Evolutionary conservation across 371 early-diverging fungal genomes (phyloP), one percentile per base, ranked within the genome.

Genomic region (Blakeslea trispora): DNA sequence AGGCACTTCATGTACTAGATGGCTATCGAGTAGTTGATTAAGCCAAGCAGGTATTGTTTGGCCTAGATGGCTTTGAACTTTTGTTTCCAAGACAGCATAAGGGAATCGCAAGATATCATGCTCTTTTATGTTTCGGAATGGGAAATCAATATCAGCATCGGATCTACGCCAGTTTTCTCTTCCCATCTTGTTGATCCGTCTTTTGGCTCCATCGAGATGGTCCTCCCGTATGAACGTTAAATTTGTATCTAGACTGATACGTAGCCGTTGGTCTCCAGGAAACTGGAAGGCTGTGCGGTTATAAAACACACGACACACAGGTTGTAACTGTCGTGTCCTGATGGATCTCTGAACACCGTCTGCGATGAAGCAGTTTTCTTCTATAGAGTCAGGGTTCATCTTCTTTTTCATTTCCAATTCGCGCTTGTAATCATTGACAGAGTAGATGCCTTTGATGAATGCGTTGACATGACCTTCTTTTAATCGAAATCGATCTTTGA

Each of bases 201-300:
- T 54, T 14, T 10, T 39, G 3, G 34, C 43, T 13, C 66, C 69
- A 57, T 89, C 91, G 51, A 88, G 77, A 59, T 90, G 83, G 75
- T 97, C 97, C 72, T 98, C 99, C 45, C 96, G 94, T 56, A 99
- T 92, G 86, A 99, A 94, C 6, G 94, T 89, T 59, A 99, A 73
- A 61, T 99, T 95, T 1, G 96, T 95, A 71, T 99, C 99, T 11
- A 99, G 82, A 17, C 94, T 93, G 43, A 99, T 92, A 57, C 99
- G 89, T 35, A 99, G 92, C 32, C 93, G 87, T 14, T 98, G 94
- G 74, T 98, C 98, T 19, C 96, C 97, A 10, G 99, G 99, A 17
- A 98, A 68, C 69, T 99, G 99, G 84, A 99, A 99, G 3, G 99
- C 99, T 7, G 95, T 97, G 66, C 99, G 89, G 74, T 97, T 98